Percentiles rank a stretch among this genome's conserved stretches.
Evolutionary conservation across 2,329 filamentous ascomycete genomes (phyloP).

Genomic region (Leptographium lundbergii): DNA sequence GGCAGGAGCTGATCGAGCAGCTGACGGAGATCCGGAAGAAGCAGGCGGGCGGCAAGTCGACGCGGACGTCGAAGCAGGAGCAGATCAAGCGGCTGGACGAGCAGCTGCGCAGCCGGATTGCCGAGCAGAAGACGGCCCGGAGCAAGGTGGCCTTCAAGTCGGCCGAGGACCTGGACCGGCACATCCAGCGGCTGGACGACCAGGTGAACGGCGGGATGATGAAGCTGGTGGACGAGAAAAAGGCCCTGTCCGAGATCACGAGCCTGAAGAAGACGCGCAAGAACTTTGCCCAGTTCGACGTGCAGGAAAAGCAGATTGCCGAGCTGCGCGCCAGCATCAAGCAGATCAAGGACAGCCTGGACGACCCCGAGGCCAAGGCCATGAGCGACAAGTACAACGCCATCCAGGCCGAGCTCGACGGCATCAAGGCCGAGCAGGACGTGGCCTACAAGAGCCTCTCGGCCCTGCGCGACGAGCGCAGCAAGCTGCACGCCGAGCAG

Average conservation of each 20-base stretch:
- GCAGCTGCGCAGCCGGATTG: conserved; percentile 71
- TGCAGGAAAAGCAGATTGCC: conserved; percentile 78
- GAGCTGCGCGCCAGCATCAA: conserved; percentile 78
- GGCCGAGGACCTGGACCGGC: conserved; percentile 72
- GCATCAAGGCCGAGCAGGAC: conserved; percentile 86
- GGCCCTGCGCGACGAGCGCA: conserved; percentile 70
- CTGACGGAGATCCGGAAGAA: conserved; percentile 74
- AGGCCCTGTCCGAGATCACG: conserved; percentile 73
- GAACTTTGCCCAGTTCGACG: conserved; percentile 75
- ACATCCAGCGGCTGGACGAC: conserved; percentile 70
- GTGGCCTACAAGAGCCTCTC: conserved; percentile 81
- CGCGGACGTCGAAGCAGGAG: conserved; percentile 65
- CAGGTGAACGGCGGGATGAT: conserved; percentile 81
- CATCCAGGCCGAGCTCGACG: conserved; percentile 78
- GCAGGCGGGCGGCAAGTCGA: conserved; percentile 78
- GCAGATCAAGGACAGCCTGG: conserved; percentile 75
- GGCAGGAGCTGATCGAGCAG: conserved; percentile 73
- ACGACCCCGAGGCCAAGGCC: conserved; percentile 83
- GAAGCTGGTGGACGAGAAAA: conserved; percentile 96
- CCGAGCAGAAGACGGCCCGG: conserved; percentile 77
- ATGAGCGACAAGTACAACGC: conserved; percentile 75
- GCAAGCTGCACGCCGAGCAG: conserved; percentile 72
- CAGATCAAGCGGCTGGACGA: conserved; percentile 89
- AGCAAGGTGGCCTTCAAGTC: conserved; percentile 76
- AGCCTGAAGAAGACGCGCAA: conserved; percentile 80